Conservation (phyloP, 2,329 filamentous ascomycete genomes). For the Neophaeococcomyces aloes region DNA sequence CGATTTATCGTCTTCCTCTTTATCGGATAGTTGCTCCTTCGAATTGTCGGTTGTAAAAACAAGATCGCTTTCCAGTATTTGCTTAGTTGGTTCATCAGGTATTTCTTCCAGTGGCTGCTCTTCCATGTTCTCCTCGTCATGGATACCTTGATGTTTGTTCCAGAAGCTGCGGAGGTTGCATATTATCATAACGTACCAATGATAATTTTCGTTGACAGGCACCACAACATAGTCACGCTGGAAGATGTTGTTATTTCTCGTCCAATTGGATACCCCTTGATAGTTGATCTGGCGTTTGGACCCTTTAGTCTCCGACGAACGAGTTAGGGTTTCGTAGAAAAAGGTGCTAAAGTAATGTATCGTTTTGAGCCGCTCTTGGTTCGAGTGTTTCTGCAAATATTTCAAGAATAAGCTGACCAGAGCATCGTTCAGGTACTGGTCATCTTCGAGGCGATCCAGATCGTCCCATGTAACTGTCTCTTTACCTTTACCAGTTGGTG, state of each 20-base stretch:
- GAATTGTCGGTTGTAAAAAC: not conserved
- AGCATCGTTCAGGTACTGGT: conserved; percentile 84
- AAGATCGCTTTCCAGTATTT: not conserved
- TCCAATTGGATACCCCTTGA: conserved; percentile 77
- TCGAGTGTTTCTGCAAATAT: conserved; percentile 53
- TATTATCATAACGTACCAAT: conserved; percentile 95
- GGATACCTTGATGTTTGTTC: conserved; percentile 15
- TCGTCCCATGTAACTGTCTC: conserved; percentile 36
- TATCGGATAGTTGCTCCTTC: not conserved
- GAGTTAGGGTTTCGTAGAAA: conserved; percentile 66
- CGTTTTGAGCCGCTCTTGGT: conserved; percentile 48
- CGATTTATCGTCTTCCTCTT: not conserved
- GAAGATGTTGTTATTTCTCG: conserved; percentile 72
- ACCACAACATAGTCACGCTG: conserved; percentile 80
- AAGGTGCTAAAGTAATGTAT: conserved; percentile 90
- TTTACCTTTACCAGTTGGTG: conserved; percentile 36
- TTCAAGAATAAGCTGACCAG: conserved; percentile 80
- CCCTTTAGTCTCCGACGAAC: conserved; percentile 31
- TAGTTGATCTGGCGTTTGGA: conserved; percentile 61
- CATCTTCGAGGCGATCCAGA: conserved; percentile 65
- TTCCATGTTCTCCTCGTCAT: conserved; percentile 2
- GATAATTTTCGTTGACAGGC: conserved; percentile 73
- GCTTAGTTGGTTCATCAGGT: conserved; percentile 5
- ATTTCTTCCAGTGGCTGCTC: conserved; percentile 13
- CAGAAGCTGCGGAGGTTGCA: conserved; percentile 63